Base-by-base conservation (phyloP, 192 early-diverging fungal species). In the Backusella macrospora region DNA sequence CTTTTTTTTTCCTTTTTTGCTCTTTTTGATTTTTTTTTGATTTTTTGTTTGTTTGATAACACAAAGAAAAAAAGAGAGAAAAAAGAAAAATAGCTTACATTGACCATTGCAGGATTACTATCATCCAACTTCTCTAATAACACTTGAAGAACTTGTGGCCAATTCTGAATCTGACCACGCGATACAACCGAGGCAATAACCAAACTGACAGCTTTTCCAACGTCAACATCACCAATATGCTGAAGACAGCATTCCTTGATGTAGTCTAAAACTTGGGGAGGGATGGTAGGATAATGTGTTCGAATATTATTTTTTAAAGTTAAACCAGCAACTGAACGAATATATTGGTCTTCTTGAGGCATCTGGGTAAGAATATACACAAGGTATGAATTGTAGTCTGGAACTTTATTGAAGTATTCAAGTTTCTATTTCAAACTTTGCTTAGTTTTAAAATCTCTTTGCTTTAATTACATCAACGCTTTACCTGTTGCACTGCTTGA, bases 381-480 rank as follows among this genome's bases (percentile, higher is more conserved):
- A 39, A 98, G 87, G 85, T 97, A 98, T 79, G 91, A 92, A 82
- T 93, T 91, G 89, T 94, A 98, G 78, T 98, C 95, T 12, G 95
- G 93, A 12, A 96, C 86, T 73, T 87, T 83, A 79, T 91, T 92
- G 78, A 94, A 91, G 68, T 90, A 90, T 70, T 94, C 91, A 48
- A 95, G 87, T 78, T 88, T 88, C 93, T 95, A 39, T 55, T 26
- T 44, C 18, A 29, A 62, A 26, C 38, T 38, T n/a, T 38, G 12
- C 29, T 38, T 40, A 39, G 6, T 44, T n/a, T 37, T 40, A 15
- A 46, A 6, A 7, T 43, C 21, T 39, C 62, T 64, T 7, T 62
- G 5, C 14, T 6, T 65, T 13, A 16, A 3, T 29, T 26, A 21
- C 2, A 55, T 39, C 83, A 55, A 55, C 52, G 13, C 6, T 18